Evolutionary conservation across 352 stramenopile genomes (phyloP).

Genomic region (Phytophthora ramorum): DNA sequence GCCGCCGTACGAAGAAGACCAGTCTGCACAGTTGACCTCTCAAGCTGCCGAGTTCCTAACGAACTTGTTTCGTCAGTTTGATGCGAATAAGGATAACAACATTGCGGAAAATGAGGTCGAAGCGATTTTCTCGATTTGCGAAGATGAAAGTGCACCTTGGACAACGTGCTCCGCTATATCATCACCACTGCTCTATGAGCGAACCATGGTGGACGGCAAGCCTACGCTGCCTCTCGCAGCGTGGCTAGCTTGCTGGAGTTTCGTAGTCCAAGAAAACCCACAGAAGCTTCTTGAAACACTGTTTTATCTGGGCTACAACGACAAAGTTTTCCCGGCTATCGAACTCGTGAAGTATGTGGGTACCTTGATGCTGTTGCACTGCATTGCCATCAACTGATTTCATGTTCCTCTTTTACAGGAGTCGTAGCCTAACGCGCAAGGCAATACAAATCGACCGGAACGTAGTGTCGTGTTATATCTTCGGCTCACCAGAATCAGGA

Average conservation of each 20-base stretch:
- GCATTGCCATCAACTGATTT: not conserved
- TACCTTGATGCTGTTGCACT: not conserved
- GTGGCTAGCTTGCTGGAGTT: conserved; percentile 79
- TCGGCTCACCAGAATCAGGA: conserved; percentile 46
- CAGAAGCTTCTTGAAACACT: conserved; percentile 77
- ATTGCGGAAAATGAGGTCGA: conserved; percentile 73
- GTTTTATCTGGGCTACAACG: conserved; percentile 87
- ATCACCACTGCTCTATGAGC: conserved; percentile 64
- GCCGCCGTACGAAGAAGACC: conserved; percentile 65
- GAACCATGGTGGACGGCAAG: conserved; percentile 59
- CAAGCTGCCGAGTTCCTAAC: conserved; percentile 75
- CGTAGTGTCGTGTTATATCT: conserved; percentile 77
- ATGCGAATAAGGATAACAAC: conserved; percentile 82
- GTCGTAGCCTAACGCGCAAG: conserved; percentile 63
- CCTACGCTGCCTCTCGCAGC: conserved; percentile 57
- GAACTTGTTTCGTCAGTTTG: conserved; percentile 83
- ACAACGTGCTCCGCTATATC: conserved; percentile 65
- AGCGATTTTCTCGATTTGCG: conserved; percentile 87
- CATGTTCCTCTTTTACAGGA: conserved; percentile 36
- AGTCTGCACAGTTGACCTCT: conserved; percentile 81
- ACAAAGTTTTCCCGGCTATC: conserved; percentile 69
- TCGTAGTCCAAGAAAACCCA: conserved; percentile 79
- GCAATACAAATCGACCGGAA: conserved; percentile 68
- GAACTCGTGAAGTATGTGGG: conserved; percentile 68
- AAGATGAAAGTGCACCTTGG: conserved; percentile 74